Evolutionary conservation across 1,284 basidiomycete species (phyloP).

Genomic region (Hortiboletus rubellus): DNA sequence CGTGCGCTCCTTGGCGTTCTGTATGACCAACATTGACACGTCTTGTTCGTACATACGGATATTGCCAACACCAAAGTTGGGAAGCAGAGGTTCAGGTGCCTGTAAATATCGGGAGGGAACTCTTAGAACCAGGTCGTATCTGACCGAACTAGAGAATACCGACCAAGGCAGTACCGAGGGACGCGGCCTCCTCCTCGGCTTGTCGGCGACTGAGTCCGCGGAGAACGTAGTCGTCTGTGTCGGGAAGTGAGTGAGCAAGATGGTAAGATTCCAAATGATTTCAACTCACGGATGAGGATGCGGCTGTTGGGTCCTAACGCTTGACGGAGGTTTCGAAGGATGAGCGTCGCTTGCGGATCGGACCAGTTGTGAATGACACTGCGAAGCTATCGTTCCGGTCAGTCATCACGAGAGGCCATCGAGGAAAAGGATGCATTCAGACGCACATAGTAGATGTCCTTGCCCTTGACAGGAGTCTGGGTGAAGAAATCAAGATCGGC

Average conservation of each 20-base stretch:
- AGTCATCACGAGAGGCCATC: background rate
- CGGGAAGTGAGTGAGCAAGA: background rate
- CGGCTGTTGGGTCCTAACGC: conserved; percentile 32
- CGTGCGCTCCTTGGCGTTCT: conserved; percentile 36
- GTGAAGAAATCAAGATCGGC: conserved; percentile 32
- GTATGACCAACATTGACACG: conserved; percentile 30
- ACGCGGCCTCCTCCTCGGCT: conserved; percentile 10
- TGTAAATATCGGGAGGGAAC: conserved; percentile 5
- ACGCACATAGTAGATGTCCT: conserved; percentile 37
- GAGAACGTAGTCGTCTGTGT: conserved; percentile 27
- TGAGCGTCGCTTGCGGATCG: conserved; percentile 25
- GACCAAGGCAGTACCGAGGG: conserved; percentile 16
- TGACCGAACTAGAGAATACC: background rate
- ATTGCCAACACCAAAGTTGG: conserved; percentile 38
- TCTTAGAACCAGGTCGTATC: background rate
- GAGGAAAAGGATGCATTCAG: background rate
- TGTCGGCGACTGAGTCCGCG: conserved; percentile 22
- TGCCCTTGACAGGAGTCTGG: conserved; percentile 26
- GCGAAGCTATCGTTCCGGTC: conserved; percentile 20
- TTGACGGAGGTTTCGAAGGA: conserved; percentile 29
- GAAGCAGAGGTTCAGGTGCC: conserved; percentile 37
- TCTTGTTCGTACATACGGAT: conserved; percentile 33
- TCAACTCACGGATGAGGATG: conserved; percentile 31
- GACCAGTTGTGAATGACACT: conserved; percentile 36
- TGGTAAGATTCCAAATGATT: background rate